phyloP scores from a whole-genome alignment of 1,139 yeast species.

The Schwanniomyces etchellsii region DNA sequence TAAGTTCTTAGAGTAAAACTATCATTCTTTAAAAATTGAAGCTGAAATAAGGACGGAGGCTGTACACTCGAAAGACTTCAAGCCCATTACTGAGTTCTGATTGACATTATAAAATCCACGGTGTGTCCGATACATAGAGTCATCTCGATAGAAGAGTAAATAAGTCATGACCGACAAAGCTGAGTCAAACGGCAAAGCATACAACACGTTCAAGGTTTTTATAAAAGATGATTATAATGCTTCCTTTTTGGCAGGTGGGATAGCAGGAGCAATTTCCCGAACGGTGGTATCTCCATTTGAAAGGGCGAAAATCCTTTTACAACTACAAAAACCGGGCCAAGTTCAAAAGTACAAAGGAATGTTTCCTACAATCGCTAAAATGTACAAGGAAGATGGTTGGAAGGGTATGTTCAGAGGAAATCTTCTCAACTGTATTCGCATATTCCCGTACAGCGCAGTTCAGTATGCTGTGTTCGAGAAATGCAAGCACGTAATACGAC shows the following conservation, averaged over 20 bases:
- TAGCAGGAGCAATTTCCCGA: conserved; percentile 90
- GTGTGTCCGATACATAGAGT: too few species aligned
- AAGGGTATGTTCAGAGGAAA: conserved; percentile 87
- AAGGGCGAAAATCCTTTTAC: conserved; percentile 85
- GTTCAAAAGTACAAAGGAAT: conserved; percentile 66
- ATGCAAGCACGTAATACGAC: conserved; percentile 42
- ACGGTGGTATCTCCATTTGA: conserved; percentile 95
- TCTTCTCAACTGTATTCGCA: conserved; percentile 80
- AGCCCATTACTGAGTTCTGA: too few species aligned
- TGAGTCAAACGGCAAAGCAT: too few species aligned
- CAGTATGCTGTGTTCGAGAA: conserved; percentile 85
- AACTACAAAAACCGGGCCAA: conserved; percentile 75
- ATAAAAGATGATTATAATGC: conserved; percentile 48
- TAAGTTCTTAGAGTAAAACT: too few species aligned
- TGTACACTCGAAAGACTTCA: too few species aligned
- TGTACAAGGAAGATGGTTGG: conserved; percentile 89
- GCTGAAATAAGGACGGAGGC: too few species aligned
- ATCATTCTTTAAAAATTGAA: too few species aligned
- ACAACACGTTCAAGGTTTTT: too few species aligned
- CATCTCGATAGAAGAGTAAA: too few species aligned
- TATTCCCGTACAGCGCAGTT: conserved; percentile 91
- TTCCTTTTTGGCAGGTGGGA: conserved; percentile 53
- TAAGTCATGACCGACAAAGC: too few species aligned
- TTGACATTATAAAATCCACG: too few species aligned
- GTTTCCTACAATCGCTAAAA: conserved; percentile 64